Evolutionary conservation across 495 filamentous ascomycete genomes (phyloP).

Genomic region (Penicillium coffeae): DNA sequence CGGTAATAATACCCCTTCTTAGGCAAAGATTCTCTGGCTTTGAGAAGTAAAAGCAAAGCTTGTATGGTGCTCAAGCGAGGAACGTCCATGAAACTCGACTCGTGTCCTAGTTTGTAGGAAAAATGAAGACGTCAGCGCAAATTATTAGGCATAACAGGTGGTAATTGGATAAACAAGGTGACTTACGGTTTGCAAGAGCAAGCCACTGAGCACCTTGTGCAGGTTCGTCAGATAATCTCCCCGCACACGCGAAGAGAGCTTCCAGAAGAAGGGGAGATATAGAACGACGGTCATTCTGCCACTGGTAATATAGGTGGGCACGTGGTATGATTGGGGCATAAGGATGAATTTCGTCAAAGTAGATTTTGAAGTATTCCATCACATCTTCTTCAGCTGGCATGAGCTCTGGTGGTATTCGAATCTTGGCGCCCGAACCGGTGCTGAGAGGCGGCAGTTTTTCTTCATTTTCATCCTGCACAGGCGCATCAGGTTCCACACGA

Average conservation of each 20-base stretch:
- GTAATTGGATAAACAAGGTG: background rate
- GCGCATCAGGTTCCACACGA: slow-evolving; percentile 62
- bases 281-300: slow-evolving; percentile 77
- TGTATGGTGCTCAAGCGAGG: slow-evolving; percentile 92
- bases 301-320: slow-evolving; percentile 81
- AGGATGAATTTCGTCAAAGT: slow-evolving; percentile 88
- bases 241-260: slow-evolving; percentile 92
- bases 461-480: slow-evolving; percentile 71
- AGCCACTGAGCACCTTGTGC: slow-evolving; percentile 90
- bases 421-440: slow-evolving; percentile 63
- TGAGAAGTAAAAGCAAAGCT: slow-evolving; percentile 80
- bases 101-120: slow-evolving; percentile 59
- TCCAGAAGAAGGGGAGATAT: slow-evolving; percentile 92
- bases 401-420: slow-evolving; percentile 88
- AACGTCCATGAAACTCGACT: slow-evolving; percentile 93
- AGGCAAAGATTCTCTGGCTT: slow-evolving; percentile 86
- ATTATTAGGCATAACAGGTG: background rate
- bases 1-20: slow-evolving; percentile 95
- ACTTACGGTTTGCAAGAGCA: slow-evolving; percentile 82
- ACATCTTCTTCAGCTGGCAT: slow-evolving; percentile 88
- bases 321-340: slow-evolving; percentile 94
- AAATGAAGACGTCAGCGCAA: slow-evolving; percentile 21
- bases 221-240: slow-evolving; percentile 76
- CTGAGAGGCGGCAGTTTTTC: slow-evolving; percentile 66
- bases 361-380: slow-evolving; percentile 85